Evolutionary conservation across 495 filamentous ascomycete species (phyloP).

Genomic region (Usnea hakonensis): DNA sequence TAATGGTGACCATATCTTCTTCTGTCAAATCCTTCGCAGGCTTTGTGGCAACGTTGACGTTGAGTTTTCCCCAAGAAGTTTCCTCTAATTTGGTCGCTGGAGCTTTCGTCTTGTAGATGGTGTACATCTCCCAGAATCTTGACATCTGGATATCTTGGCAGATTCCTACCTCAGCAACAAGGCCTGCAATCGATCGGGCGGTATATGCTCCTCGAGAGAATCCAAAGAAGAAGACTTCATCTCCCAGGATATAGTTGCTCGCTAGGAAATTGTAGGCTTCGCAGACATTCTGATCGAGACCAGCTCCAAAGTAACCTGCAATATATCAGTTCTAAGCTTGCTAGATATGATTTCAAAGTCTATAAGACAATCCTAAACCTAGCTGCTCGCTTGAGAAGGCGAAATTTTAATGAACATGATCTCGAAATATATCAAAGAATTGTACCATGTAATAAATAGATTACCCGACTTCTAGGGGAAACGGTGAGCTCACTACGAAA

Average conservation of each 20-base stretch:
- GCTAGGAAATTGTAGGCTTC: slow-evolving; percentile 45
- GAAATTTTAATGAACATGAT: too few relatives aligned
- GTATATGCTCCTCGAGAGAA: slow-evolving; percentile 55
- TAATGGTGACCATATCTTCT: not conserved
- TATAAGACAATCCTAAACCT: too few relatives aligned
- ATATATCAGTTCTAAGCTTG: too few relatives aligned
- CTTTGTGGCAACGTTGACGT: slow-evolving; percentile 9
- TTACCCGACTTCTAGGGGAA: too few relatives aligned
- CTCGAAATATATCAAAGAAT: too few relatives aligned
- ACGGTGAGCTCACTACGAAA: too few relatives aligned
- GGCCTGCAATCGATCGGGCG: slow-evolving; percentile 44
- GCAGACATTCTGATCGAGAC: slow-evolving; percentile 40
- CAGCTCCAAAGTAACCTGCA: slow-evolving; percentile 33
- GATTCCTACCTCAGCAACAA: slow-evolving; percentile 42
- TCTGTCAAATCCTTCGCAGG: slow-evolving; percentile 7
- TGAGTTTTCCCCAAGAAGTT: slow-evolving; percentile 18
- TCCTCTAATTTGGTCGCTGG: slow-evolving; percentile 20
- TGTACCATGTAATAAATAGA: too few relatives aligned
- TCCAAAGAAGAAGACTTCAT: slow-evolving; percentile 51
- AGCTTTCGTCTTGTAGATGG: slow-evolving; percentile 23
- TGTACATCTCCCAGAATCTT: slow-evolving; percentile 29
- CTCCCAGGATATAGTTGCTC: slow-evolving; percentile 43
- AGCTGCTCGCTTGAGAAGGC: too few relatives aligned
- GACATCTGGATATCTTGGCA: slow-evolving; percentile 26
- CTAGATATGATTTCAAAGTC: too few relatives aligned